Evolutionary conservation across 2,329 filamentous ascomycete genomes (phyloP), one percentile per base, ranked within the genome.

Genomic region (Grosmannia serpens): DNA sequence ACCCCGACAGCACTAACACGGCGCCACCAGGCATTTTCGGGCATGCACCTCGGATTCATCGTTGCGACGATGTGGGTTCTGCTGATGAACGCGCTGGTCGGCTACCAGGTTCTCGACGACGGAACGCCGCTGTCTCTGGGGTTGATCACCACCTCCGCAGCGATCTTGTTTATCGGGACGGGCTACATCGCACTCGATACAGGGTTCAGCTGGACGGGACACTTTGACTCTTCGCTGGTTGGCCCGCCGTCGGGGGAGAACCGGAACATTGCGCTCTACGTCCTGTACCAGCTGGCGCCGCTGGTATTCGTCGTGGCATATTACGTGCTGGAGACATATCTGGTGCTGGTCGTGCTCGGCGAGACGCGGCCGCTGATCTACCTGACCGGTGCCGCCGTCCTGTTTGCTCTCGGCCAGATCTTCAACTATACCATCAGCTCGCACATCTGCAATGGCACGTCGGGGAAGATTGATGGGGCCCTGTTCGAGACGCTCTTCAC

Each of bases 171-270:
- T 67, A 77, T 97, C 62, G 94, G 94, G 59, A 95, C 91, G 1
- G 92, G 91, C 38, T 99, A 96, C 71, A 95, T 99, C 68, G 88
- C 91, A 15, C 85, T 99, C 62, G 94, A 99, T 70, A 97, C 92
- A 0, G 92, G 88, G 20, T 91, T 90, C 70, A 75, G 78, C 64
- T 97, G 89, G 85, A 96, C 92, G 0, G 81, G 81, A 52, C 86
- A 85, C 69, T 99, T 90, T 77, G 72, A 87, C 62, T 73, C 74
- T 35, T 87, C 84, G 61, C 74, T 77, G 27, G 66, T 72, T 0
- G 69, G 76, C 2, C 81, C 85, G 61, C 74, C 77, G 24, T 66
- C 72, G 0, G 70, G 77, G 1, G 80, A 84, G 33, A 85, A 89
- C 71, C 84, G 85, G 62, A 84, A 88, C 63, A 89, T 95, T 66